Evolutionary conservation across 2,329 filamentous ascomycete species (phyloP), one percentile per base, ranked within the genome.

Genomic region (Ramularia endophylla): DNA sequence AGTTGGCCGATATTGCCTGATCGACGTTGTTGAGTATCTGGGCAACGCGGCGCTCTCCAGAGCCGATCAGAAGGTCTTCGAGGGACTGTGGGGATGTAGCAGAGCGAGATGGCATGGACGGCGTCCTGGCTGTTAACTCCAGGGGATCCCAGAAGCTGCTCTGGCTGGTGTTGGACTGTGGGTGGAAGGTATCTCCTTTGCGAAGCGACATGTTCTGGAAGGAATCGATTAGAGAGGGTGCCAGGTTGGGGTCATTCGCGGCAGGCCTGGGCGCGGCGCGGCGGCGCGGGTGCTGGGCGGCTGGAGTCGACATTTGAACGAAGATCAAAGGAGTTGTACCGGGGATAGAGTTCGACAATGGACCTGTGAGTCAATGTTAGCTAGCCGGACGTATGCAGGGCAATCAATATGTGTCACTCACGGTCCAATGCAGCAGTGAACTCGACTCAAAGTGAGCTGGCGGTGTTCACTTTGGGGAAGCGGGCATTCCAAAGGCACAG

Each of bases 151-250:
- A 62, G 32, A 63, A 51, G 33, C 57, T 55, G 53, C 65, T 65
- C 50, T 65, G 64, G 52, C 58, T 63, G 42, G 68, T 55, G 48
- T 66, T 66, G 47, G 63, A 63, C 35, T 66, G 65, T 38, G 67
- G 66, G 47, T 69, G 67, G 56, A 73, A 73, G 48, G 70, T 73
- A 41, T 65, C 64, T 43, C 66, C 64, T 60, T 72, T 72, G 55
- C 67, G 66, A 48, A 73, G 62, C 38, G 60, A 62, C 64, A 70
- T 68, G 57, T 59, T 61, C 47, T 60, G 58, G 48, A 64, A 61
- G 25, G 55, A 59, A 39, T 61, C 58, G 50, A 59, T 50, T 18
- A 62, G 59, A 57, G 61, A 53, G 58, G 64, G 47, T 52, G 56
- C 56, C 52, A 60, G 50, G 57, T 47, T 58, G 53, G 53, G 59